phyloP scores from a whole-genome alignment of 2,329 filamentous ascomycete genomes.

The Phoma herbarum region DNA sequence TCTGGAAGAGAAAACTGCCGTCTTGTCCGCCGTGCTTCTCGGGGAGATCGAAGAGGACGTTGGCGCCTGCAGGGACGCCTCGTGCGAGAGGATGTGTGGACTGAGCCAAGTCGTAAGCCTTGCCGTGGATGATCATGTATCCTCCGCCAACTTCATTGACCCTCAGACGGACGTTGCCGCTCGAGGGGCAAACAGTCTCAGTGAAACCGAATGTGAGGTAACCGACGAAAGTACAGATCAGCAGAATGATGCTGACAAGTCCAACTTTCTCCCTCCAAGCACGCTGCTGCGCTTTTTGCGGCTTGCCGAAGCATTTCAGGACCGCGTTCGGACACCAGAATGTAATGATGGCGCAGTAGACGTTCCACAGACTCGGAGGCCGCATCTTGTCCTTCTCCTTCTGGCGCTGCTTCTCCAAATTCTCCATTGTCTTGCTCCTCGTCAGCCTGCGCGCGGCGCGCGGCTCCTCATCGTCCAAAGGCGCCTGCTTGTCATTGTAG shows the following conservation, averaged over 20 bases:
- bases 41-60: constrained; percentile 87
- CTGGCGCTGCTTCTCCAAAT: constrained; percentile 67
- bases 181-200: constrained; percentile 79
- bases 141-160: constrained; percentile 82
- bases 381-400: constrained; percentile 71
- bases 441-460: constrained; percentile 68
- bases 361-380: constrained; percentile 90
- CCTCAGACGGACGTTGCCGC: constrained; percentile 73
- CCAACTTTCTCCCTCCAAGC: constrained; percentile 99
- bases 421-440: constrained; percentile 66
- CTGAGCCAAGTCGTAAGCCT: constrained; percentile 81
- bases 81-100: constrained; percentile 82
- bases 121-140: constrained; percentile 96
- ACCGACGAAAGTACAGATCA: constrained; percentile 88
- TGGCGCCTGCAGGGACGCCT: constrained; percentile 77
- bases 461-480: constrained; percentile 39
- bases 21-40: constrained; percentile 87
- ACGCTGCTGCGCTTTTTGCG: constrained; percentile 82
- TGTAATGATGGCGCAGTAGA: constrained; percentile 92
- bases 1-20: constrained; percentile 96
- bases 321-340: constrained; percentile 93
- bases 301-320: constrained; percentile 84
- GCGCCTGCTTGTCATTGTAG: constrained; percentile 51
- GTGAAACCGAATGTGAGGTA: constrained; percentile 98
- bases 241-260: constrained; percentile 88